phyloP scores from a whole-genome alignment of 495 filamentous ascomycete species.

The Annulohypoxylon bovei region DNA sequence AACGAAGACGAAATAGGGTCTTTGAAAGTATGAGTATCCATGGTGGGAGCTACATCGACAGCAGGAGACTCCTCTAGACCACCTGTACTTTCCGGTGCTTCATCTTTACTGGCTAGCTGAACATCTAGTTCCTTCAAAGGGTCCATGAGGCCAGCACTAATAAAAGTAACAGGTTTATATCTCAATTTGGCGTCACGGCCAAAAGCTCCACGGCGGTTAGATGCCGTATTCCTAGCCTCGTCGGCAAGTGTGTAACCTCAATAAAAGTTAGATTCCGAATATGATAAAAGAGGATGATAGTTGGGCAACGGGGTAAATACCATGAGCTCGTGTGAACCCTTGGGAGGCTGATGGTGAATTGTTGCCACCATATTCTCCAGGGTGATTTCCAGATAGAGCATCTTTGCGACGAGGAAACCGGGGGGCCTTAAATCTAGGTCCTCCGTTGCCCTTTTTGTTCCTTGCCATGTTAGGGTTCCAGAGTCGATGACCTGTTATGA shows the following conservation, averaged over 20 bases:
- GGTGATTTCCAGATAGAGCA: background rate
- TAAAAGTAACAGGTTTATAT: conserved; percentile 71
- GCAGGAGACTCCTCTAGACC: background rate
- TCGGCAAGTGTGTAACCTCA: conserved; percentile 72
- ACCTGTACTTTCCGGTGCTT: background rate
- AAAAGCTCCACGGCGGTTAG: conserved; percentile 58
- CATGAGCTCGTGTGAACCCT: conserved; percentile 12
- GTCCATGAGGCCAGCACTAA: conserved; percentile 73
- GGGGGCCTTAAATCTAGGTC: conserved; percentile 14
- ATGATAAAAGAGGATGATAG: background rate
- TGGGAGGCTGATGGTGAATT: background rate
- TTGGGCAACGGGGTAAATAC: conserved; percentile 17
- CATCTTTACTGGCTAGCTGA: conserved; percentile 6
- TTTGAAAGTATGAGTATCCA: background rate
- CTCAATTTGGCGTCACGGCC: conserved; percentile 55
- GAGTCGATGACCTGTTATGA: background rate
- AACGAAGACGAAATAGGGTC: background rate
- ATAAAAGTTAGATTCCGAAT: conserved; percentile 13
- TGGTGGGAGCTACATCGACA: background rate
- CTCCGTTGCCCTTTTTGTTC: conserved; percentile 23
- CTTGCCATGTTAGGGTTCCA: conserved; percentile 22
- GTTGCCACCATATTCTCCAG: conserved; percentile 26
- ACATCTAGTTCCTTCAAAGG: conserved; percentile 52
- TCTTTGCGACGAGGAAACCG: conserved; percentile 20
- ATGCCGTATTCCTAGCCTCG: conserved; percentile 80